Conservation (phyloP, 306 rosid genomes). For the Inga laurina region DNA sequence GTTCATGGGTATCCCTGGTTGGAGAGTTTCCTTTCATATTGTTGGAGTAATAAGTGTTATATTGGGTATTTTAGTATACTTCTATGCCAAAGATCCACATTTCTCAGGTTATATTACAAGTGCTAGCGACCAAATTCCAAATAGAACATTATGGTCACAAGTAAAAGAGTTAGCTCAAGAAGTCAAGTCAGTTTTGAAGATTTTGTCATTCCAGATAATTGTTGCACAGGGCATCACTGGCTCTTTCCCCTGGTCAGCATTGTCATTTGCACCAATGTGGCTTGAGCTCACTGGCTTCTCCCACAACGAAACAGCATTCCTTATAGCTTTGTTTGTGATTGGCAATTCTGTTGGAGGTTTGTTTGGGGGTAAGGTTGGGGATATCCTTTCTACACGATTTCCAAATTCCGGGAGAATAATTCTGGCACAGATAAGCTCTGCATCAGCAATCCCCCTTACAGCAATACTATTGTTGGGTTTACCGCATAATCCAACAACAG, state of each 20-base stretch:
- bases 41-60: conserved; percentile 78
- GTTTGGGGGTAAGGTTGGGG: conserved; percentile 92
- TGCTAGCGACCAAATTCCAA: conserved; percentile 31
- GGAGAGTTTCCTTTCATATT: conserved; percentile 89
- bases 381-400: conserved; percentile 62
- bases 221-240: conserved; percentile 95
- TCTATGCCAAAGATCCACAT: conserved; percentile 83
- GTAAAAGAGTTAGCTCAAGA: conserved; percentile 67
- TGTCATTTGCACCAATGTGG: conserved; percentile 95
- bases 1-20: conserved; percentile 84
- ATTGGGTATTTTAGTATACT: conserved; percentile 66
- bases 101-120: conserved; percentile 43
- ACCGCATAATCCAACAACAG: conserved; percentile 60
- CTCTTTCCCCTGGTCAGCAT: conserved; percentile 92
- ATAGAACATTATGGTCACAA: conserved; percentile 58
- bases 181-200: conserved; percentile 68
- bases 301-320: conserved; percentile 77
- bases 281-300: conserved; percentile 90
- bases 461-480: conserved; percentile 78
- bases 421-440: conserved; percentile 90
- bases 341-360: conserved; percentile 78
- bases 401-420: conserved; percentile 91
- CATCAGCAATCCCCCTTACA: conserved; percentile 76
- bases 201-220: conserved; percentile 83
- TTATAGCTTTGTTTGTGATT: conserved; percentile 71